A percentile compares a stretch with the other conserved stretches of the same genome.
Evolutionary conservation across 352 stramenopile genomes (phyloP).

Genomic region (Globisporangium radiosum): DNA sequence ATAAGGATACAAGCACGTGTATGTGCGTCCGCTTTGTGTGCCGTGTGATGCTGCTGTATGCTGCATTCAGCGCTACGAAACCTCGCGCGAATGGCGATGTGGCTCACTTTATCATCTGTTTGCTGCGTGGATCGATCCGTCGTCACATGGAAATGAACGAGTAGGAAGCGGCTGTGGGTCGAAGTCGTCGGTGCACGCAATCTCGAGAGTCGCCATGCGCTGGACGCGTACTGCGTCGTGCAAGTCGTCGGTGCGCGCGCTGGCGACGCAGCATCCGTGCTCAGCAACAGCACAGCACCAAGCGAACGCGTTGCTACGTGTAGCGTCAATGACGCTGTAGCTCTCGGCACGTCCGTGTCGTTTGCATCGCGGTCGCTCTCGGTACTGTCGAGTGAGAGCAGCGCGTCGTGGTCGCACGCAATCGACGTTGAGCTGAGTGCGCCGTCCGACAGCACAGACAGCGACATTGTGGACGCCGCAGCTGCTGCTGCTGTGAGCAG

Average conservation of each 20-base stretch:
- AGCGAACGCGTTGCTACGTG: no score
- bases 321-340: no score
- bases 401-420: slow-evolving; percentile 39
- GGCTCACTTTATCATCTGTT: not conserved
- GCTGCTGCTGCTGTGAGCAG: slow-evolving; percentile 1
- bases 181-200: slow-evolving; percentile 69
- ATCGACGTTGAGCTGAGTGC: slow-evolving; percentile 24
- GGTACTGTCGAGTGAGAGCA: slow-evolving; percentile 16
- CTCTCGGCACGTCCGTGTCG: not conserved
- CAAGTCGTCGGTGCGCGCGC: slow-evolving; percentile 16
- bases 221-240: slow-evolving; percentile 70
- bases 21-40: no score
- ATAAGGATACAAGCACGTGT: no score
- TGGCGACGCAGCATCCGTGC: not conserved
- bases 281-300: not conserved
- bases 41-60: not conserved
- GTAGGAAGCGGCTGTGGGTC: slow-evolving; percentile 44
- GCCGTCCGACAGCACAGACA: slow-evolving; percentile 6
- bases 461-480: slow-evolving; percentile 6
- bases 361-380: slow-evolving; percentile 11
- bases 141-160: not conserved
- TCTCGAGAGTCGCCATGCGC: slow-evolving; percentile 45
- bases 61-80: no score
- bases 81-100: no score
- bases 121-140: not conserved